Base-by-base conservation (phyloP, 2,329 filamentous ascomycete genomes). In the Leptographium radiaticola region DNA sequence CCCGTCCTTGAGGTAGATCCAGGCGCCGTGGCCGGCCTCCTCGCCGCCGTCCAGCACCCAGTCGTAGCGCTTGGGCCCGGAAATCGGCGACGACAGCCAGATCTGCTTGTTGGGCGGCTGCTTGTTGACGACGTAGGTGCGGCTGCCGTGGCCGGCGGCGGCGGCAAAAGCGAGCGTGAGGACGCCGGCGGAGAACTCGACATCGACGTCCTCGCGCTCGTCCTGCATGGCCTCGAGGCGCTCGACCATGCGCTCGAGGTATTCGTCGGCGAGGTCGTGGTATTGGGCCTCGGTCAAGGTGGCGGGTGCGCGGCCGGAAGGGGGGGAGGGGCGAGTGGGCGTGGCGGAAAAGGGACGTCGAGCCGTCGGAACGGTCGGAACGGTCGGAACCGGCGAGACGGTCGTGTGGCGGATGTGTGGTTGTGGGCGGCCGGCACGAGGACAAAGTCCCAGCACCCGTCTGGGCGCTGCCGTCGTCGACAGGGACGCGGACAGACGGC, bases 41-140 rank as follows among this genome's bases (percentile, higher is more conserved):
- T 93, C 87, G 55, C 83, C 81, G 48, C 74, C 62, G 6, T n/a
- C 18, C 18, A 31, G 43, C 53, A 95, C 86, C 79, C 87, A 98
- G 68, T 97, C 90, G 72, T 85, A 98, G 55, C 91, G 84, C 71
- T 96, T 96, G 15, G 93, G 93, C 0, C 93, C 93, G 7, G 87
- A 90, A 53, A 89, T 74, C 5, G 93, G 93, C 45, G 89, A 95
- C 40, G 88, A 93, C 47, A 97, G 81, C 93, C 93, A 98, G 65
- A 98, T 95, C 67, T 86, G 93, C 75, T 89, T 93, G 75, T 96
- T 97, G 20, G 91, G 89, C 0, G 93, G 93, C 69, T 98, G 93
- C 70, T 98, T 98, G 79, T 98, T 98, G 71, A 98, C 79, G 56
- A 98, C 87, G 66, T 94, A 98, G 34, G 81, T 91, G 58, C 90